Evolutionary conservation across 2,329 filamentous ascomycete genomes (phyloP).

Genomic region (Cytospora piceae): DNA sequence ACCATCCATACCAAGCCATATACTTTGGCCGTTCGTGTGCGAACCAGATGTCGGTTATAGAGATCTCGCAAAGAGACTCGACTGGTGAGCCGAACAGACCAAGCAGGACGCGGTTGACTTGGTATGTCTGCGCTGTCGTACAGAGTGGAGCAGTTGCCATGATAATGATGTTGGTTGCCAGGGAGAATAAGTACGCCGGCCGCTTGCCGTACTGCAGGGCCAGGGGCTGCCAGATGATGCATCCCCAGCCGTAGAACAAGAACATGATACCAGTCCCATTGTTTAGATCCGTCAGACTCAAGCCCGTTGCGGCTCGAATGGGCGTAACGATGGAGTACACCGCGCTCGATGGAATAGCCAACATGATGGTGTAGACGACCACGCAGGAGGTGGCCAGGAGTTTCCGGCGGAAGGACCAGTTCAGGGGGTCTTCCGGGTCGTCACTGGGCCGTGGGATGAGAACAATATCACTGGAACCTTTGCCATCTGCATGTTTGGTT

Average conservation of each 20-base stretch:
- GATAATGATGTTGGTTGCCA: constrained; percentile 36
- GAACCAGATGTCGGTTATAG: constrained; percentile 38
- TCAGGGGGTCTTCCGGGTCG: constrained; percentile 46
- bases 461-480: constrained; percentile 44
- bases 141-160: constrained; percentile 37
- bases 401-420: constrained; percentile 43
- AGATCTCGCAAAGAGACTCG: constrained; percentile 39
- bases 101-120: constrained; percentile 37
- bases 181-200: constrained; percentile 38
- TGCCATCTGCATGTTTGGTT: constrained; percentile 35
- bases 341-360: constrained; percentile 45
- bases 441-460: constrained; percentile 43
- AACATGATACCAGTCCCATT: constrained; percentile 48
- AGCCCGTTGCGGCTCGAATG: constrained; percentile 38
- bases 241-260: constrained; percentile 41
- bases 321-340: constrained; percentile 47
- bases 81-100: constrained; percentile 38
- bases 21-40: constrained; percentile 37
- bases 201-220: constrained; percentile 41
- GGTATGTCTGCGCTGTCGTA: constrained; percentile 36
- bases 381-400: constrained; percentile 37
- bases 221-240: constrained; percentile 40
- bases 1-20: constrained; percentile 36
- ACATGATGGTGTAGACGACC: constrained; percentile 45
- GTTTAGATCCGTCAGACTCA: constrained; percentile 43